These are phyloP conservation scores for Cyclocybe aegerita DNA, from an alignment of 768 basidiomycete genomes.

Conservation along the genomic window DNA sequence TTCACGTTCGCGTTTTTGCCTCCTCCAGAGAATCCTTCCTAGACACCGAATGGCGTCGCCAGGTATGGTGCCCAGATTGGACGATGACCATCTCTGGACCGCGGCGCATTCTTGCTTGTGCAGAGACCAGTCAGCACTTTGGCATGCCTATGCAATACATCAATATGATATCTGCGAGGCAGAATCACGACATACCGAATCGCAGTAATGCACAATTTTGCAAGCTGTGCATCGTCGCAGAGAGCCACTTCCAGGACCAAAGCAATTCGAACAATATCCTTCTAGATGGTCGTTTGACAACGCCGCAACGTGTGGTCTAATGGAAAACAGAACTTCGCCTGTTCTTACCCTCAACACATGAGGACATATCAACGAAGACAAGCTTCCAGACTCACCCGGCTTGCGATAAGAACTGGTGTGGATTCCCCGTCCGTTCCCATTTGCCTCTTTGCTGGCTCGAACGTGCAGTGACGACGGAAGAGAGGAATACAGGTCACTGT, in stretches of 20 bases:
- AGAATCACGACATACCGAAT: constrained; percentile 46
- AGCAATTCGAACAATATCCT: constrained; percentile 71
- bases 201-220: constrained; percentile 72
- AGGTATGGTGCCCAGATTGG: constrained; percentile 40
- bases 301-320: constrained; percentile 59
- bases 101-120: constrained; percentile 83
- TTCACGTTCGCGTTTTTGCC: constrained; percentile 50
- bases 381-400: neutral
- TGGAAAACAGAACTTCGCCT: constrained; percentile 63
- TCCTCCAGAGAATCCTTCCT: constrained; percentile 70
- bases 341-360: constrained; percentile 6
- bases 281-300: constrained; percentile 65
- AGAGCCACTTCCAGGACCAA: constrained; percentile 29
- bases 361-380: neutral
- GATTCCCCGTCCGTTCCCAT: too few species aligned
- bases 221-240: constrained; percentile 79
- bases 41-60: constrained; percentile 80
- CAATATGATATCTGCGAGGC: neutral
- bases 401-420: too few species aligned
- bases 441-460: too few species aligned
- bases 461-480: too few species aligned
- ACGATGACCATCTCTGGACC: constrained; percentile 52
- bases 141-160: constrained; percentile 50
- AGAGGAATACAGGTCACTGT: too few species aligned
- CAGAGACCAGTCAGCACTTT: constrained; percentile 66